A percentile compares a stretch with the other conserved stretches of the same genome.
phyloP scores from a whole-genome alignment of 768 basidiomycete genomes.

The Tylopilus rubrobrunneus region DNA sequence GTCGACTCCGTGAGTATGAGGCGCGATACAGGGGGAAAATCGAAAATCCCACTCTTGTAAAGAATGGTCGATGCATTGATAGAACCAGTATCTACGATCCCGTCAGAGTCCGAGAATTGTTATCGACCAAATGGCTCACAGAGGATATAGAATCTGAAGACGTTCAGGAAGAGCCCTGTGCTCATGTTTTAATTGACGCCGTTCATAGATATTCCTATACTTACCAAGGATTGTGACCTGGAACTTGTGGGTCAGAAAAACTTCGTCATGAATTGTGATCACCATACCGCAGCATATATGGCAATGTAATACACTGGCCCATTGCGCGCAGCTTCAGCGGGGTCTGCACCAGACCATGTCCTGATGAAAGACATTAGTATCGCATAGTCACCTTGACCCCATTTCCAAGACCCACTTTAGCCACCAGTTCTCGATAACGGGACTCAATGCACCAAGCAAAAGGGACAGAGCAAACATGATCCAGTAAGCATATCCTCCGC shows the following conservation, averaged over 20 bases:
- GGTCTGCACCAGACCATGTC: slow-evolving; percentile 54
- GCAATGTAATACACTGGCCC: slow-evolving; percentile 45
- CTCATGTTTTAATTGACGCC: slow-evolving; percentile 13
- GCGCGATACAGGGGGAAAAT: not conserved
- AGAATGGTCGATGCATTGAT: slow-evolving; percentile 75
- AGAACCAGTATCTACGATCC: slow-evolving; percentile 59
- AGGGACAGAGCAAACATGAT: slow-evolving; percentile 48
- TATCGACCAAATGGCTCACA: slow-evolving; percentile 42
- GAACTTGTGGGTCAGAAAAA: slow-evolving; percentile 18
- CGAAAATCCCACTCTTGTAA: slow-evolving; percentile 51
- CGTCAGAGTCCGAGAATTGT: slow-evolving; percentile 3
- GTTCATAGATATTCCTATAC: not conserved
- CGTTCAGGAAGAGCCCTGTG: slow-evolving; percentile 52
- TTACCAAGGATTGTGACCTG: slow-evolving; percentile 38
- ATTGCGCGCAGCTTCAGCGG: slow-evolving; percentile 36
- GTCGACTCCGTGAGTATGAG: slow-evolving; percentile 11
- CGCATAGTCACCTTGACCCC: slow-evolving; percentile 1
- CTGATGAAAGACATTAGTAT: slow-evolving; percentile 30
- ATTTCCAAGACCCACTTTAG: slow-evolving; percentile 38
- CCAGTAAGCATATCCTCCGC: slow-evolving; percentile 56
- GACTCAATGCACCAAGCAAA: slow-evolving; percentile 54
- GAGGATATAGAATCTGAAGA: slow-evolving; percentile 65
- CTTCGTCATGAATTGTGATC: not conserved
- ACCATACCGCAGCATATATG: slow-evolving; percentile 63
- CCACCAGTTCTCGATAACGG: slow-evolving; percentile 74